Conservation (phyloP, 2,329 filamentous ascomycete species). For the Gaeumannomyces sp. region DNA sequence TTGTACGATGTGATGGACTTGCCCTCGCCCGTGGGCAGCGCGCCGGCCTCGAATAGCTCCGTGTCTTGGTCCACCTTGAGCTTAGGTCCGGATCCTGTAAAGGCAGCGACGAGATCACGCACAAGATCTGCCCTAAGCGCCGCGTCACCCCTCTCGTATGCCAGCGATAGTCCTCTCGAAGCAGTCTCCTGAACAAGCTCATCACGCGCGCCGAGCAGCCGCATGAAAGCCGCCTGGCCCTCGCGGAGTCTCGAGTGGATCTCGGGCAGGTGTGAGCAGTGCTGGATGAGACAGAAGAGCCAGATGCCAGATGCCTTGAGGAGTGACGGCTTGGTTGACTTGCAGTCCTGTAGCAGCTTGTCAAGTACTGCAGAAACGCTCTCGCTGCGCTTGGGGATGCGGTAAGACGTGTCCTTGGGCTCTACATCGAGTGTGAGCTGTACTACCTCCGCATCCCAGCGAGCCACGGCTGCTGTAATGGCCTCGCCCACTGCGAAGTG, state of each 20-base stretch:
- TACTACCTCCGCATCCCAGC: constrained; percentile 80
- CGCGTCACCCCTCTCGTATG: constrained; percentile 87
- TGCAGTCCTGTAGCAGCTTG: constrained; percentile 70
- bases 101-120: constrained; percentile 79
- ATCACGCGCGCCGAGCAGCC: constrained; percentile 79
- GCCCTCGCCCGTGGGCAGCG: constrained; percentile 82
- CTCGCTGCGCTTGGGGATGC: constrained; percentile 30
- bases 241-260: constrained; percentile 70
- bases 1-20: constrained; percentile 92
- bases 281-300: constrained; percentile 86
- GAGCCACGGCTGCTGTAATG: constrained; percentile 66
- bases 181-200: constrained; percentile 95
- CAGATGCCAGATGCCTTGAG: constrained; percentile 92
- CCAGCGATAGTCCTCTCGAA: constrained; percentile 80
- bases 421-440: constrained; percentile 72
- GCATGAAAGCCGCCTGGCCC: constrained; percentile 82
- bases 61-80: constrained; percentile 87
- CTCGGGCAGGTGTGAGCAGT: constrained; percentile 72
- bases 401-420: constrained; percentile 29
- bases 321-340: constrained; percentile 78
- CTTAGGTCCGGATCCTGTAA: constrained; percentile 68
- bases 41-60: constrained; percentile 86
- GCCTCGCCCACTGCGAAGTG: constrained; percentile 91
- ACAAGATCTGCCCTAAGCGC: constrained; percentile 76
- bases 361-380: constrained; percentile 53